Percentiles rank a stretch among this genome's conserved stretches.
Evolutionary conservation across 2,329 filamentous ascomycete genomes (phyloP).

Genomic region (Aaosphaeria pasadenensis): DNA sequence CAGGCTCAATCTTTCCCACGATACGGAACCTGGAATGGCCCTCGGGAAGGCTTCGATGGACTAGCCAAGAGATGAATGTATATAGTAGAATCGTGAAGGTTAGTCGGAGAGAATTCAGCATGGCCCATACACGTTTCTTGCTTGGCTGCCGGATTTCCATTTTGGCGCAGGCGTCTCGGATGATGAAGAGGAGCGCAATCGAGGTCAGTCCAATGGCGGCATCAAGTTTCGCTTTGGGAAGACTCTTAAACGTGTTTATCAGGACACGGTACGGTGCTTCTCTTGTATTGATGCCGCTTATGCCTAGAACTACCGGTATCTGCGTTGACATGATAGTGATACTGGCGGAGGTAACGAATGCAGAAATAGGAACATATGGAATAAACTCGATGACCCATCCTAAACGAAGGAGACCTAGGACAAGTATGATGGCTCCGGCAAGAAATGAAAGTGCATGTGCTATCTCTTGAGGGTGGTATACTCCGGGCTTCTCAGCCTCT

Average conservation of each 20-base stretch:
- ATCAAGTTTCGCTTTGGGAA: conserved; percentile 68
- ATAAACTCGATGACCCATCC: conserved; percentile 95
- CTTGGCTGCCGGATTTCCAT: conserved; percentile 65
- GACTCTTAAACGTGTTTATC: conserved; percentile 74
- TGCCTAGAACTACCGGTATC: conserved; percentile 74
- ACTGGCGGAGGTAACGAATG: conserved; percentile 96
- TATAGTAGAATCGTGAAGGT: conserved; percentile 87
- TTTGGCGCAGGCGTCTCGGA: conserved; percentile 54
- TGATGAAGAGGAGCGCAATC: conserved; percentile 69
- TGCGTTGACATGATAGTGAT: conserved; percentile 85
- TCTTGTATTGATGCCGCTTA: conserved; percentile 69
- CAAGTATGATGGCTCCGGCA: conserved; percentile 71
- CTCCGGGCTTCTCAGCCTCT: conserved; percentile 53
- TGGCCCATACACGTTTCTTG: conserved; percentile 73
- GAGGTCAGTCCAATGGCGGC: conserved; percentile 87
- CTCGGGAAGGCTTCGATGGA: conserved; percentile 52
- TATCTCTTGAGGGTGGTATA: conserved; percentile 60
- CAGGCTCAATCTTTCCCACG: conserved; percentile 71
- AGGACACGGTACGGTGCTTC: conserved; percentile 78
- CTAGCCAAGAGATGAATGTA: conserved; percentile 81
- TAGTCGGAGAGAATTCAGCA: conserved; percentile 80
- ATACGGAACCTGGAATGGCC: conserved; percentile 60
- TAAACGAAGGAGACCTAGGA: conserved; percentile 73
- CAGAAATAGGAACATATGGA: conserved; percentile 82
- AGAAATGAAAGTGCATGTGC: conserved; percentile 78